Evolutionary conservation across 139 green algal species (phyloP), one percentile per base, ranked within the genome.

Genomic region (Closterium sp.): DNA sequence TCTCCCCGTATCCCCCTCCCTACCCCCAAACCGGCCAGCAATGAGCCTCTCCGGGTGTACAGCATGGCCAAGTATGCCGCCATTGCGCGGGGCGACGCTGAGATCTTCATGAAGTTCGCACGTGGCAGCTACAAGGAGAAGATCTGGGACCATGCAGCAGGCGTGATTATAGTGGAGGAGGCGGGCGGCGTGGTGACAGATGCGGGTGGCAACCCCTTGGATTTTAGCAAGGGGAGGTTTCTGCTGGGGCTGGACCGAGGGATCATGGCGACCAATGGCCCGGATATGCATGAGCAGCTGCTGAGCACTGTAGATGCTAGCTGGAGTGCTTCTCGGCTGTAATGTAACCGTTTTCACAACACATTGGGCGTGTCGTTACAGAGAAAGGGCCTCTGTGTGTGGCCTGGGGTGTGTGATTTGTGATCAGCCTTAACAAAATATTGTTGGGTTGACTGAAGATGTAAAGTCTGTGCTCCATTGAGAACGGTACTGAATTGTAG

Each of bases 81-180:
- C 28, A 91, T 96, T 31, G 95, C 95, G 0, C 30, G 90, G 24
- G 95, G 94, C 6, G 92, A 96, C 28, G 95, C 95, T 7, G 92
- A 95, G 50, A 94, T 96, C 84, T 96, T 96, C 90, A 96, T 96
- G 95, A 95, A 95, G 87, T 96, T 96, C 87, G 95, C 95, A 9
- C 91, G 90, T 9, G 88, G 89, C 22, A 87, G 29, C 9, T 96
- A 96, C 92, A 91, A 92, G 73, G 95, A 96, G 93, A 96, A 94
- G 86, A 86, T 94, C 90, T 96, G 95, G 95, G 95, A 96, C 90
- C 95, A 96, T 86, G 95, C 94, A 32, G 95, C 94, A 9, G 95
- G 95, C 31, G 92, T 94, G 31, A 92, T 96, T 31, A 92, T 96
- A 34, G 94, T 96, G 38, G 94, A 96, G 79, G 95, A 96, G 89